These are phyloP conservation scores for Hypoxylon sp. DNA, from an alignment of 2,329 filamentous ascomycete genomes.

Conservation along the genomic window DNA sequence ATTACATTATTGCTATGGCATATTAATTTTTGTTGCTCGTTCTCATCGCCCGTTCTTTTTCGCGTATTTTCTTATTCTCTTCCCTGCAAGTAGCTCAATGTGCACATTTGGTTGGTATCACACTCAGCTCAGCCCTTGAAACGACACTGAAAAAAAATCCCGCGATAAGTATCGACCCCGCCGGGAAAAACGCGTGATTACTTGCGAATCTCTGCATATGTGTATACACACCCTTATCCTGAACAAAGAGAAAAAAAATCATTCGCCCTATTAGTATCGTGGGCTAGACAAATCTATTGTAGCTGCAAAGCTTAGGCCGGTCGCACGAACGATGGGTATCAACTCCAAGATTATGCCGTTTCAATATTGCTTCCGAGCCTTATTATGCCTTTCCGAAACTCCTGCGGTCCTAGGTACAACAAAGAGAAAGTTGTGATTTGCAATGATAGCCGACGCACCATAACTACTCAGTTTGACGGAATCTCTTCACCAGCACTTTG, in stretches of 20 bases:
- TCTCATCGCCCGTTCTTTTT: conserved; percentile 11
- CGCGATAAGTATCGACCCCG: conserved; percentile 39
- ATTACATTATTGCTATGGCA: conserved; percentile 38
- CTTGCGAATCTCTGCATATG: conserved; percentile 36
- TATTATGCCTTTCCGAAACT: conserved; percentile 33
- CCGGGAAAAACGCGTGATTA: conserved; percentile 37
- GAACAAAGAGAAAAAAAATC: conserved; percentile 21
- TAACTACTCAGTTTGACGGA: conserved; percentile 33
- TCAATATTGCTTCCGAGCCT: conserved; percentile 27
- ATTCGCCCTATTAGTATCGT: conserved; percentile 39
- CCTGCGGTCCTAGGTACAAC: conserved; percentile 33
- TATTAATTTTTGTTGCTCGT: conserved; percentile 12
- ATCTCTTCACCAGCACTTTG: conserved; percentile 45
- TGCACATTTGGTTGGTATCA: conserved; percentile 24
- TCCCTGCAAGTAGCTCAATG: conserved; percentile 23
- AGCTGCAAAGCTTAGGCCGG: conserved; percentile 40
- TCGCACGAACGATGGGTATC: conserved; percentile 41
- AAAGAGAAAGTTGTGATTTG: conserved; percentile 36
- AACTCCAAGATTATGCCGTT: conserved; percentile 40
- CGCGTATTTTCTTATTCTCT: conserved; percentile 19
- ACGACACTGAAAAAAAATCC: conserved; percentile 30
- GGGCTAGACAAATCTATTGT: conserved; percentile 28
- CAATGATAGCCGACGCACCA: conserved; percentile 29
- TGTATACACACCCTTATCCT: conserved; percentile 26
- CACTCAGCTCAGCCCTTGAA: conserved; percentile 11